Evolutionary conservation across 768 basidiomycete species (phyloP), one percentile per base, ranked within the genome.

Genomic region (Boletellus ananas): DNA sequence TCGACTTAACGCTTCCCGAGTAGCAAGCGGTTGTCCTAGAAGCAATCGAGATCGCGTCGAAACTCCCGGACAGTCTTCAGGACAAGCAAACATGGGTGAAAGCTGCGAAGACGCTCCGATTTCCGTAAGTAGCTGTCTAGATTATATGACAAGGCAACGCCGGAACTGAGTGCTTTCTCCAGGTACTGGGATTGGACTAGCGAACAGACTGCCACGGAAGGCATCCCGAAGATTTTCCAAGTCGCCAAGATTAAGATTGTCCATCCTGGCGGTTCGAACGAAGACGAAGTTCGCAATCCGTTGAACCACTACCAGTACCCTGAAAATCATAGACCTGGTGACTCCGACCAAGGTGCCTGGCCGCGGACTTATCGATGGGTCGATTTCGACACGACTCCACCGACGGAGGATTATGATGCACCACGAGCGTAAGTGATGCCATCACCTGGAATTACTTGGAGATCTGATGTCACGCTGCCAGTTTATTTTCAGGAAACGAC

Each of bases 21-120:
- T 40, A 60, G 59, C 59, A 60, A 60, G 45, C 56, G 6, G 40
- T 60, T 6, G 56, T 55, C 11, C 41, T 39, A 3, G 52, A 47
- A 41, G 59, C 59, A 5, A 48, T 60, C 10, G 18, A 31, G 6
- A 58, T 60, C 11, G 56, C 59, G 3, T 6, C 47, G 13, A 8
- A 35, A 5, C 36, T 58, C 29, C 29, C 29, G 7, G 10, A 9
- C 11, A 11, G 10, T 4, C 12, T 55, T 43, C 17, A n/a, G n/a
- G n/a, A n/a, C n/a, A 7, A 11, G 21, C 16, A 47, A 44, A 27
- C 39, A 16, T 60, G 59, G 59, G 23, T 58, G 13, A 31, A 43
- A 40, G 40, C 50, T 2, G 59, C 59, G 16, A 45, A 27, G 39
- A 9, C 37, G 1, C 47, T 61, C 38, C 59, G 59, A 43, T 47